Evolutionary conservation across 306 rosid genomes (phyloP), one percentile per base, ranked within the genome.

Genomic region (Sicyos baderoa): DNA sequence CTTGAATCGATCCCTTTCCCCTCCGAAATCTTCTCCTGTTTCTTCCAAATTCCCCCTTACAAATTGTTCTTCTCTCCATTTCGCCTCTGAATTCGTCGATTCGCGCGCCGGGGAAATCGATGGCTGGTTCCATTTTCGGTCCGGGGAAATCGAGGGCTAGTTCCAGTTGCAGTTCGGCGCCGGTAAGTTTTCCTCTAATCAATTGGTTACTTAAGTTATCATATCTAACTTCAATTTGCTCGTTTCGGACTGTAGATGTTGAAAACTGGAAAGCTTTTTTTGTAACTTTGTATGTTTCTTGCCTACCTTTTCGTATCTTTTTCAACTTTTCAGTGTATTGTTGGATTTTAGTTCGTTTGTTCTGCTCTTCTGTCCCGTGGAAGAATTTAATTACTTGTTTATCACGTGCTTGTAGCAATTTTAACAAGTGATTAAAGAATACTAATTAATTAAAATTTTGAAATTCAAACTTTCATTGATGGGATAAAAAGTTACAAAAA

Each of bases 21-120:
- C 73, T 74, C 70, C 78, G 71, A 57, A 72, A n/a, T n/a, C n/a
- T 72, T 86, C 84, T 23, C 68, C 14, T 79, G 66, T 65, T 16
- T 81, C 23, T 79, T 77, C 68, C 78, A 60, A 48, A 48, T 74
- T 70, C 64, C 79, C 72, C 81, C 45, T n/a, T n/a, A n/a, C n/a
- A n/a, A n/a, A 35, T 40, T 75, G 75, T 73, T 72, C 57, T 74
- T 55, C 40, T 1, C 78, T 61, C 72, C 54, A 45, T 40, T 68
- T 54, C 45, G 45, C 71, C 47, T 95, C 96, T 92, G 86, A 87
- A 12, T 13, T 47, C 21, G 37, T 11, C 8, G 22, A 19, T 48
- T 9, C 18, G 15, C n/a, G n/a, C n/a, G n/a, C 93, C 88, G 58
- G 98, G 89, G 78, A 92, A 82, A 78, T 77, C 98, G 17, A 89